Percentiles rank a stretch among this genome's conserved stretches.
phyloP scores from a whole-genome alignment of 78 protist genomes.

The Dictyostelium intermedium region DNA sequence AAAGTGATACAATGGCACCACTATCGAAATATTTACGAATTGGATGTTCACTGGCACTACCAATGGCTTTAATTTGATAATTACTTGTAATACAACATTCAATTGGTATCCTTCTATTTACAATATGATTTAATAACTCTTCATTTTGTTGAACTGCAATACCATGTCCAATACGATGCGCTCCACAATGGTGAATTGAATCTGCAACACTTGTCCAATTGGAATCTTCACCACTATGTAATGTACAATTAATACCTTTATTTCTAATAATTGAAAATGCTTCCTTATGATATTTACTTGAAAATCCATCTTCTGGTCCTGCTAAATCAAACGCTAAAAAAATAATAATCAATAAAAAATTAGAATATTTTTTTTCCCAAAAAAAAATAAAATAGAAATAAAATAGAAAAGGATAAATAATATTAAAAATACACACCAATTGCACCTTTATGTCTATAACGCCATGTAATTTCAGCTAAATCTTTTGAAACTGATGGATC shows the following conservation, averaged over 20 bases:
- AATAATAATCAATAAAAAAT: background rate
- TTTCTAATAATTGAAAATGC: slow-evolving; percentile 76
- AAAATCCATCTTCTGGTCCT: slow-evolving; percentile 88
- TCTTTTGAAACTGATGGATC: slow-evolving; percentile 7
- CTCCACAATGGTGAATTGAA: slow-evolving; percentile 87
- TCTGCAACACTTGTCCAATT: slow-evolving; percentile 80
- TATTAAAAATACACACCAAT: slow-evolving; percentile 5
- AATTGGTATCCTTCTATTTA: slow-evolving; percentile 76
- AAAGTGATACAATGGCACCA: slow-evolving; percentile 79
- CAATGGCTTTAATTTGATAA: slow-evolving; percentile 87
- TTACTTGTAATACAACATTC: slow-evolving; percentile 87
- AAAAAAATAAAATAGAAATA: too few species aligned
- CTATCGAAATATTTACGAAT: slow-evolving; percentile 76
- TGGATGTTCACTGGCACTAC: slow-evolving; percentile 76
- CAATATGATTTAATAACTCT: slow-evolving; percentile 44
- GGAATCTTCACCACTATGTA: slow-evolving; percentile 90
- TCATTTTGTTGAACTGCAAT: slow-evolving; percentile 59
- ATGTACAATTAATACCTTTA: slow-evolving; percentile 70
- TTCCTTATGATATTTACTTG: slow-evolving; percentile 55
- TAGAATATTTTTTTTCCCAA: too few species aligned
- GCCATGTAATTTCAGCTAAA: slow-evolving; percentile 87
- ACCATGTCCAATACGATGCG: slow-evolving; percentile 93
- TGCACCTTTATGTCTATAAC: slow-evolving; percentile 81
- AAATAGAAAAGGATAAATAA: too few species aligned
- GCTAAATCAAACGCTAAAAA: slow-evolving; percentile 87